Evolutionary conservation across 2,329 filamentous ascomycete genomes (phyloP).

Genomic region (Setomelanomma holmii): DNA sequence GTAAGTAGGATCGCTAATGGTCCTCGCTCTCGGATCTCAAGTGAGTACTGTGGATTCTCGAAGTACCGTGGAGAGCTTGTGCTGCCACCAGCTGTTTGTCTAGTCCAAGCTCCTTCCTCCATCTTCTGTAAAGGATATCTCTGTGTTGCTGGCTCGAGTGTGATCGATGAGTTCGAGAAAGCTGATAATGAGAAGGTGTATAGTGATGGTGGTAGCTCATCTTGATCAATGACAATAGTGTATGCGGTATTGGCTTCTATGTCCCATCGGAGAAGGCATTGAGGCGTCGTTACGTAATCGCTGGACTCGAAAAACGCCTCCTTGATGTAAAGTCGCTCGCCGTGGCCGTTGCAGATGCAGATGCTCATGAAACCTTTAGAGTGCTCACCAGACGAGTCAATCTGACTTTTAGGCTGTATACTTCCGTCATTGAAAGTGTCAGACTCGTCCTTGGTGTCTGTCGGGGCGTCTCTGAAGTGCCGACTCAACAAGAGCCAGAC

Average conservation of each 20-base stretch:
- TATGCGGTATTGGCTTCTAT: slow-evolving; percentile 60
- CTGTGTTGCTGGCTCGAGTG: slow-evolving; percentile 67
- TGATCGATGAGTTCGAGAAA: slow-evolving; percentile 72
- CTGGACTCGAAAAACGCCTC: slow-evolving; percentile 75
- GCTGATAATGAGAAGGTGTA: slow-evolving; percentile 90
- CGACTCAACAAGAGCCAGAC: slow-evolving; percentile 87
- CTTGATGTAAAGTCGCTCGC: slow-evolving; percentile 75
- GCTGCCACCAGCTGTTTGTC: slow-evolving; percentile 83
- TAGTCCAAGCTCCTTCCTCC: slow-evolving; percentile 73
- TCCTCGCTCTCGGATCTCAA: slow-evolving; percentile 65
- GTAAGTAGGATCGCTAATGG: slow-evolving; percentile 78
- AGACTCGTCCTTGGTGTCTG: slow-evolving; percentile 45
- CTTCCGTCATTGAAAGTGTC: slow-evolving; percentile 43
- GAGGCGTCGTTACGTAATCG: slow-evolving; percentile 92
- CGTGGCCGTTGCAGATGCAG: slow-evolving; percentile 76
- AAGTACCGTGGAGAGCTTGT: slow-evolving; percentile 77
- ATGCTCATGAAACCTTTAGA: slow-evolving; percentile 83
- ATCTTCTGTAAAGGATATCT: slow-evolving; percentile 67
- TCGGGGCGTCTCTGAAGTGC: slow-evolving; percentile 72
- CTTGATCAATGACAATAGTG: slow-evolving; percentile 76
- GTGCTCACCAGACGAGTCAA: slow-evolving; percentile 35
- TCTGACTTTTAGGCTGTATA: slow-evolving; percentile 27
- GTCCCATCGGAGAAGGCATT: slow-evolving; percentile 82
- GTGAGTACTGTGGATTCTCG: slow-evolving; percentile 85
- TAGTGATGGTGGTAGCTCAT: slow-evolving; percentile 73